Base-by-base conservation (phyloP, 2,329 filamentous ascomycete species). In the Penicillium sp. region DNA sequence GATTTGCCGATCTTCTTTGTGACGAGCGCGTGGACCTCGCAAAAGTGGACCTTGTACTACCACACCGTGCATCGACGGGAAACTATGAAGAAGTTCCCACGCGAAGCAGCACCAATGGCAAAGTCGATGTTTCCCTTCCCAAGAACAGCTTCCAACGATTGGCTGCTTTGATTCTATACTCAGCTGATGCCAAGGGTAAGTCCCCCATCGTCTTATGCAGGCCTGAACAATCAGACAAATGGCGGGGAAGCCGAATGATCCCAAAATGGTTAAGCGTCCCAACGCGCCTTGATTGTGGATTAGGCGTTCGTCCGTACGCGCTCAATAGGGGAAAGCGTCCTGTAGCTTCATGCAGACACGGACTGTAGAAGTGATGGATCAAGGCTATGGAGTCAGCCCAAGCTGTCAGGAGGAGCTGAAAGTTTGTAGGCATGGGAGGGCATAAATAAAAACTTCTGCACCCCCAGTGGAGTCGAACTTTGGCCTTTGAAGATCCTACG, bases 221-320 rank as follows among this genome's bases (percentile, higher is more conserved):
- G 49, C 10, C 49, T 22, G 33, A 62, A 37, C 44, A 53, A 22
- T 15, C 0, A n/a, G 45, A 49, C 45, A 35, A 56, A 47, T 54
- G 40, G 40, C n/a, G 53, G 44, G 44, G 22, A n/a, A 58, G 55
- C 35, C 37, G 55, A 58, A 51, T 22, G 12, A 7, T 40, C 44
- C 55, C 26, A 30, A 58, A 40, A 15, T 7, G 45, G 55, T n/a
- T 35, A 50, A 58, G 55, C 35, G 55, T 49, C 45, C 33, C 30
- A 50, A 28, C 22, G 17, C 22, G 55, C 35, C 44, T 44, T 24
- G 44, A 49, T 9, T 13, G 35, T 49, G 19, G n/a, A 53, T 35
- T 2, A 37, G 19, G 19, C 10, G 50, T 53, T 53, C 50, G 50
- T 53, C 50, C 35, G 17, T 8, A 28, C 17, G 19, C 17, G 44